Percentiles rank a stretch among this genome's conserved stretches.
Conservation (phyloP, 163 green algal genomes). For the Volvox carteri region DNA sequence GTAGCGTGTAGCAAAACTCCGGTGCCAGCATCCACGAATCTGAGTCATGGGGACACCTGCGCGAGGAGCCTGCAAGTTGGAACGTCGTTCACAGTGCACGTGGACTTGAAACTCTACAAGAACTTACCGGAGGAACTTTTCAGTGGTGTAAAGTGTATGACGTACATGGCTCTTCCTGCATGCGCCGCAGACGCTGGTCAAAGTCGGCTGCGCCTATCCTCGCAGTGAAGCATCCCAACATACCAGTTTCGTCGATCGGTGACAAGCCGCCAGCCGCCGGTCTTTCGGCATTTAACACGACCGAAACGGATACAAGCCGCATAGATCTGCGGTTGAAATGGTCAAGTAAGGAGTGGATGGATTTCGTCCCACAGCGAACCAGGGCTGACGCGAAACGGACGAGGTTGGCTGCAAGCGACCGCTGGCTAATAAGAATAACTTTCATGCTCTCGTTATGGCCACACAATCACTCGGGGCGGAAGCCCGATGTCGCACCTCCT, state of each 20-base stretch:
- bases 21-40: slow-evolving; percentile 35
- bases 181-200: background rate
- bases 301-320: slow-evolving; percentile 2
- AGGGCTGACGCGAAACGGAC: background rate
- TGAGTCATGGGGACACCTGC: slow-evolving; percentile 14
- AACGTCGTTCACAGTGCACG: too few species aligned
- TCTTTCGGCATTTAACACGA: slow-evolving; percentile 14
- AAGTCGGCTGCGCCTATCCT: background rate
- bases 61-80: too few species aligned
- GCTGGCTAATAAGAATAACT: too few species aligned
- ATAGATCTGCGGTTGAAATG: slow-evolving; percentile 1
- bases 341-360: background rate
- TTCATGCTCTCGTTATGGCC: too few species aligned
- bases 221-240: background rate
- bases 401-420: too few species aligned
- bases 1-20: background rate
- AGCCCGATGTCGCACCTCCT: slow-evolving; percentile 16
- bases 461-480: background rate
- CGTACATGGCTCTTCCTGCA: slow-evolving; percentile 36
- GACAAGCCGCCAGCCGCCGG: slow-evolving; percentile 18
- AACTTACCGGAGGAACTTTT: slow-evolving; percentile 24
- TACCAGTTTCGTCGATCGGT: slow-evolving; percentile 33
- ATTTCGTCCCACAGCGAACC: background rate
- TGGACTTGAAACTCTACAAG: background rate
- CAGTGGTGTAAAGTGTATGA: slow-evolving; percentile 21